Evolutionary conservation across 306 rosid species (phyloP).

Genomic region (Cicer arietinum): DNA sequence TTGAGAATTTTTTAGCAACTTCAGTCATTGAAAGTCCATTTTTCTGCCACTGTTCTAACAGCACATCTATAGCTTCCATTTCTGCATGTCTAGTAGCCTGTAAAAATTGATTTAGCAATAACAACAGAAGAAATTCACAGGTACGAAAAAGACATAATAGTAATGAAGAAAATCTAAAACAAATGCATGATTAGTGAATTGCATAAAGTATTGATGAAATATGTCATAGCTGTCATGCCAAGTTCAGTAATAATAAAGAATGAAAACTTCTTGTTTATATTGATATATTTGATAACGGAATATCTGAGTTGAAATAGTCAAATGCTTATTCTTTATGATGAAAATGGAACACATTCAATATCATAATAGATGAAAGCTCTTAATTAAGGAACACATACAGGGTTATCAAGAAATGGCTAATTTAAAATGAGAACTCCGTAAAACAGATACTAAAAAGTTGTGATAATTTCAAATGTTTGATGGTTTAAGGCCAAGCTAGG

Average conservation of each 20-base stretch:
- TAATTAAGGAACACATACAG: constrained; percentile 7
- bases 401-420: no score
- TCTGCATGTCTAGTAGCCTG: constrained; percentile 99
- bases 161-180: constrained; percentile 20
- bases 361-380: not conserved
- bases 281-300: not conserved
- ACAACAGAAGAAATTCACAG: constrained; percentile 1
- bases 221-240: constrained; percentile 1
- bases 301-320: constrained; percentile 21
- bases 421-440: not conserved
- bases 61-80: constrained; percentile 90
- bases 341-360: constrained; percentile 18
- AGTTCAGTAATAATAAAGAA: not conserved
- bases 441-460: not conserved
- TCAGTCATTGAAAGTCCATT: constrained; percentile 63
- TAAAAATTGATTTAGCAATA: constrained; percentile 24
- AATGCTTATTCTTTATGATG: constrained; percentile 6
- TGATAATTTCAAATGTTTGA: not conserved
- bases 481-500: constrained; percentile 2
- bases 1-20: constrained; percentile 69
- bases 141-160: not conserved
- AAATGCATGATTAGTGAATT: not conserved
- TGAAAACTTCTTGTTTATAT: constrained; percentile 1
- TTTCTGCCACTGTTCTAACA: constrained; percentile 76
- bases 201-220: constrained; percentile 11